Percentiles rank a stretch among this genome's conserved stretches.
These are phyloP conservation scores for Houttuynia cordata DNA, from an alignment of 164 flowering plant genomes.

Conservation along the genomic window DNA sequence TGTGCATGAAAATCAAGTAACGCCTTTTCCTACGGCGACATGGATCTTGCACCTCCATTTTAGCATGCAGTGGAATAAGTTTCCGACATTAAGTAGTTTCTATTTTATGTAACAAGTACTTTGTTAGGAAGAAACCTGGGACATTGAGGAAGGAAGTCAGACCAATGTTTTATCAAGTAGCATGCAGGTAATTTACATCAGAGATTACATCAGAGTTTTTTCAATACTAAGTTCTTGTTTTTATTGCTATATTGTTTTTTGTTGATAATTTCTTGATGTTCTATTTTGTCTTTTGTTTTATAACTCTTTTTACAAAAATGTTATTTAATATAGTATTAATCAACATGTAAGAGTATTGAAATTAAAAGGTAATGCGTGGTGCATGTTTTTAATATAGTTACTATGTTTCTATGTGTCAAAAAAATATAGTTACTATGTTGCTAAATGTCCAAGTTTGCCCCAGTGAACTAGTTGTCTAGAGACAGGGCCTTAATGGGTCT, in stretches of 20 bases:
- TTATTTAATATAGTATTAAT: too few relatives aligned
- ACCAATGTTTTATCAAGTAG: constrained; percentile 88
- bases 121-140: constrained; percentile 94
- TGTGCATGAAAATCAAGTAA: too few relatives aligned
- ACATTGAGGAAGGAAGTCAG: constrained; percentile 91
- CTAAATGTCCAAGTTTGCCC: not conserved
- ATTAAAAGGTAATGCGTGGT: too few relatives aligned
- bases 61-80: too few relatives aligned
- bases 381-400: not conserved
- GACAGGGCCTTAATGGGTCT: not conserved
- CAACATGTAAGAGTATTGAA: too few relatives aligned
- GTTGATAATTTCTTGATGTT: not conserved
- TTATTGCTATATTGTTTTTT: not conserved
- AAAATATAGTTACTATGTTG: not conserved
- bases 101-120: not conserved
- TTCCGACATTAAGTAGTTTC: too few relatives aligned
- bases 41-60: too few relatives aligned
- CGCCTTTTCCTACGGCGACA: too few relatives aligned
- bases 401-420: too few relatives aligned
- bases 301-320: too few relatives aligned
- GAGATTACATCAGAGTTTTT: not conserved
- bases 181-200: constrained; percentile 55
- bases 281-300: too few relatives aligned
- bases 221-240: not conserved
- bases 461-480: not conserved